phyloP scores from a whole-genome alignment of 2,329 filamentous ascomycete species.

The Dactylellina cionopaga region DNA sequence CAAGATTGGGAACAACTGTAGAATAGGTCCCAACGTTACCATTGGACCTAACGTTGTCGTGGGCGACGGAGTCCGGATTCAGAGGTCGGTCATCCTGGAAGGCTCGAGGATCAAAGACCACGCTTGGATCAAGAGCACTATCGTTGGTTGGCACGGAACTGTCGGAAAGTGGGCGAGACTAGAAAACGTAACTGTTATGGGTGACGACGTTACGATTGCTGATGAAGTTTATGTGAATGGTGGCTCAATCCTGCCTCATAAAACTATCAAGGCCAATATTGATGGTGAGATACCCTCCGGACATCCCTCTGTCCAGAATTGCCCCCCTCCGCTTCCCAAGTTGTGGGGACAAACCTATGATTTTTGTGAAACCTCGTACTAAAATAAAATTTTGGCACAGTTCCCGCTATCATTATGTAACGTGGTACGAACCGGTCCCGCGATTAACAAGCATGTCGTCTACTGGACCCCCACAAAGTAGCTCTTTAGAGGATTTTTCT shows the following conservation, averaged over 20 bases:
- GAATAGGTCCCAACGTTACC: slow-evolving; percentile 95
- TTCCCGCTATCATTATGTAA: slow-evolving; percentile 65
- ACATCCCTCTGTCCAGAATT: too few relatives aligned
- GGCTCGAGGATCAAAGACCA: slow-evolving; percentile 98
- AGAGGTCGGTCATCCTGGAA: slow-evolving; percentile 88
- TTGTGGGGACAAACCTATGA: too few relatives aligned
- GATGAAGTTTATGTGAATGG: slow-evolving; percentile 99
- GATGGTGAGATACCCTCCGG: slow-evolving; percentile 70
- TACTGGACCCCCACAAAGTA: not conserved
- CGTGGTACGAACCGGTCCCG: not conserved
- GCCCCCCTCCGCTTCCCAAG: too few relatives aligned
- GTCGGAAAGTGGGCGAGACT: slow-evolving; percentile 95
- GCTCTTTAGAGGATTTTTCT: not conserved
- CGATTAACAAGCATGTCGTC: not conserved
- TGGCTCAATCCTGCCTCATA: slow-evolving; percentile 92
- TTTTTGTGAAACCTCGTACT: not conserved
- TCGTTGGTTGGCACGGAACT: slow-evolving; percentile 97
- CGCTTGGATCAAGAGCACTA: slow-evolving; percentile 98
- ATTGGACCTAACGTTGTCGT: slow-evolving; percentile 93
- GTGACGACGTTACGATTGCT: slow-evolving; percentile 96
- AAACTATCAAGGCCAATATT: slow-evolving; percentile 98
- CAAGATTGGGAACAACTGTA: slow-evolving; percentile 98
- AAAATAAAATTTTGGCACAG: slow-evolving; percentile 53
- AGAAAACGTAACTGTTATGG: slow-evolving; percentile 97
- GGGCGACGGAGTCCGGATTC: slow-evolving; percentile 91